phyloP scores from a whole-genome alignment of 2,329 filamentous ascomycete genomes.

The Neoscytalidium dimidiatum region DNA sequence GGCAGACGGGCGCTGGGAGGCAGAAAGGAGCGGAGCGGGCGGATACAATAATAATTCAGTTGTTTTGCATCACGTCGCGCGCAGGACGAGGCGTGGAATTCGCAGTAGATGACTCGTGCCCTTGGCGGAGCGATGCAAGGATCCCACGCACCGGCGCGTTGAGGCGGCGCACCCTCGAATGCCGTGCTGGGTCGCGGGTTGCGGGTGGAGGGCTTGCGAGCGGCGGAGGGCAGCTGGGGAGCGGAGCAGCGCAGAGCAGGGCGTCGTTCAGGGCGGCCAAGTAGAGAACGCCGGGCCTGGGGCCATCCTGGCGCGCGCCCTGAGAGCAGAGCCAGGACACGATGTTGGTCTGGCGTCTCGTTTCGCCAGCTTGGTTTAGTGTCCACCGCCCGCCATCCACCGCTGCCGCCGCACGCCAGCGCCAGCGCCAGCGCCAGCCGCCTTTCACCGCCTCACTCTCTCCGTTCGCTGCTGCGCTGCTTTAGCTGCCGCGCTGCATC shows the following conservation, averaged over 20 bases:
- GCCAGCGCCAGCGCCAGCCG: neutral
- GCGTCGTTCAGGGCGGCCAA: constrained; percentile 13
- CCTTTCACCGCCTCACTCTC: constrained; percentile 13
- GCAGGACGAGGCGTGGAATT: constrained; percentile 13
- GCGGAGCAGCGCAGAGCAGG: constrained; percentile 1
- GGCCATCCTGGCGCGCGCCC: constrained; percentile 10
- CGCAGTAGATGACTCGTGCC: constrained; percentile 13
- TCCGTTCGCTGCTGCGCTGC: neutral
- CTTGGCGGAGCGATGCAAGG: constrained; percentile 4
- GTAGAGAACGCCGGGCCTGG: neutral
- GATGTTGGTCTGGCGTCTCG: constrained; percentile 7
- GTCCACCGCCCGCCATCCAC: neutral
- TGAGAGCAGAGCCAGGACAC: constrained; percentile 15
- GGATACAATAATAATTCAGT: constrained; percentile 4
- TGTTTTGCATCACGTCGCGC: constrained; percentile 9
- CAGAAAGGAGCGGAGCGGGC: constrained; percentile 3
- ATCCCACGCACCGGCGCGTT: constrained; percentile 3
- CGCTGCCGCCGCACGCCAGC: neutral
- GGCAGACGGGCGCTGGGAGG: neutral
- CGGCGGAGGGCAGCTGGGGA: neutral
- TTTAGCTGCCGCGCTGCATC: neutral
- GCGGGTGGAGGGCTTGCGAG: too few species aligned
- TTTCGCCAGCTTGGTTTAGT: neutral
- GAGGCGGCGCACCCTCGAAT: constrained; percentile 11
- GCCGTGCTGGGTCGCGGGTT: neutral